These are phyloP conservation scores for Diophrys sp. DNA, from an alignment of 73 alveolate genomes.

Conservation along the genomic window DNA sequence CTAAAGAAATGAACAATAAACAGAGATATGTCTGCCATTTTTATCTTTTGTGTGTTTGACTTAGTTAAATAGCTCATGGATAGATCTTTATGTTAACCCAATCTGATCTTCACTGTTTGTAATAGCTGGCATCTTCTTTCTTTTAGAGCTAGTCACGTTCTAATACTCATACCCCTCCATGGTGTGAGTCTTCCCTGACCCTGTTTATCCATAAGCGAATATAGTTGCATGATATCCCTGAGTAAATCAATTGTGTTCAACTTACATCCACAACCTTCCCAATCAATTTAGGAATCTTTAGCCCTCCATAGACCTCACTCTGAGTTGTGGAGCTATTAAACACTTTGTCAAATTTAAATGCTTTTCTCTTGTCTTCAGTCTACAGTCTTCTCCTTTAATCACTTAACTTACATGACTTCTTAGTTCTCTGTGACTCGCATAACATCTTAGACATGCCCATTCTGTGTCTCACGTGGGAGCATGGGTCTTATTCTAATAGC, in stretches of 20 bases:
- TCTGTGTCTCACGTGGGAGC: constrained; percentile 13
- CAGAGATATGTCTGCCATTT: constrained; percentile 29
- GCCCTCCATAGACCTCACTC: constrained; percentile 37
- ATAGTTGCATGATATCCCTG: constrained; percentile 62
- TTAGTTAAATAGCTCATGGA: constrained; percentile 36
- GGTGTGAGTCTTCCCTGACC: constrained; percentile 59
- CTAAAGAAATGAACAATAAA: constrained; percentile 49
- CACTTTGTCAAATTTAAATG: constrained; percentile 51
- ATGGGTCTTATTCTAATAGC: constrained; percentile 18
- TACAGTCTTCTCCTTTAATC: background rate
- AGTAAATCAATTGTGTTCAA: background rate
- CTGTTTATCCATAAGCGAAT: constrained; percentile 63
- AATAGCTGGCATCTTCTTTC: constrained; percentile 40
- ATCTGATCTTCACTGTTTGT: constrained; percentile 16
- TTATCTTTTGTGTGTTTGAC: constrained; percentile 17
- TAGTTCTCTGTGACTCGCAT: no score
- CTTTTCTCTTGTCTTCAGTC: constrained; percentile 14
- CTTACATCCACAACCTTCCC: constrained; percentile 38
- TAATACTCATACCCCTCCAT: constrained; percentile 63
- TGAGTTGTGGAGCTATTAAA: constrained; percentile 16
- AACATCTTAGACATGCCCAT: background rate
- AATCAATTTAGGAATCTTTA: constrained; percentile 24
- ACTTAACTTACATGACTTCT: background rate
- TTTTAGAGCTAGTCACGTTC: constrained; percentile 1
- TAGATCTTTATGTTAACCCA: constrained; percentile 47